These are phyloP conservation scores for Sphaerulina vaccinii DNA, from an alignment of 2,329 filamentous ascomycete species.

Conservation along the genomic window DNA sequence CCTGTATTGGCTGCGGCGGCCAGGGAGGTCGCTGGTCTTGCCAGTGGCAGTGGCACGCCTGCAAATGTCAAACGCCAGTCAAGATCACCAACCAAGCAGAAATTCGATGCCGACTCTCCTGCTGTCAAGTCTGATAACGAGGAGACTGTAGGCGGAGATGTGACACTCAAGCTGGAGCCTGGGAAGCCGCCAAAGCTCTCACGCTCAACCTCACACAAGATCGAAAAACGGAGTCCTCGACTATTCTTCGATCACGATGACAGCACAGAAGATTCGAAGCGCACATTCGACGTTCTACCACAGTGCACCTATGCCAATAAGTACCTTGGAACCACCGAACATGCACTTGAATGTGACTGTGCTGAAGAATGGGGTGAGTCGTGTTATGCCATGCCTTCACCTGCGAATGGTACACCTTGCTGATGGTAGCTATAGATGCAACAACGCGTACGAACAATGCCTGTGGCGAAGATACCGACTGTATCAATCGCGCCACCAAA, in stretches of 20 bases:
- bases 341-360: slow-evolving; percentile 94
- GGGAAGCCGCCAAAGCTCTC: slow-evolving; percentile 69
- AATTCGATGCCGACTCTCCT: slow-evolving; percentile 39
- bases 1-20: slow-evolving; percentile 21
- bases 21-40: slow-evolving; percentile 30
- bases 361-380: slow-evolving; percentile 87
- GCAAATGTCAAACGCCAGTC: slow-evolving; percentile 25
- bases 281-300: slow-evolving; percentile 75
- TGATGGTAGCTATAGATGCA: slow-evolving; percentile 44
- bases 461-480: slow-evolving; percentile 94
- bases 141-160: slow-evolving; percentile 59
- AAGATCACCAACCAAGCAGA: slow-evolving; percentile 30
- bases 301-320: slow-evolving; percentile 91
- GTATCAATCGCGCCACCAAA: slow-evolving; percentile 96
- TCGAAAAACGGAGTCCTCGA: slow-evolving; percentile 59
- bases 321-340: slow-evolving; percentile 84
- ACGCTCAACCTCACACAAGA: slow-evolving; percentile 72
- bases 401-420: slow-evolving; percentile 1
- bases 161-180: slow-evolving; percentile 62
- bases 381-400: slow-evolving; percentile 18
- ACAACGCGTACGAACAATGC: slow-evolving; percentile 66
- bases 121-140: slow-evolving; percentile 45
- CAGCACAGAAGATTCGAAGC: slow-evolving; percentile 71
- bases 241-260: slow-evolving; percentile 76
- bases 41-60: slow-evolving; percentile 27